These are phyloP conservation scores for Gillenia trifoliata DNA, from an alignment of 306 rosid species.

Conservation along the genomic window DNA sequence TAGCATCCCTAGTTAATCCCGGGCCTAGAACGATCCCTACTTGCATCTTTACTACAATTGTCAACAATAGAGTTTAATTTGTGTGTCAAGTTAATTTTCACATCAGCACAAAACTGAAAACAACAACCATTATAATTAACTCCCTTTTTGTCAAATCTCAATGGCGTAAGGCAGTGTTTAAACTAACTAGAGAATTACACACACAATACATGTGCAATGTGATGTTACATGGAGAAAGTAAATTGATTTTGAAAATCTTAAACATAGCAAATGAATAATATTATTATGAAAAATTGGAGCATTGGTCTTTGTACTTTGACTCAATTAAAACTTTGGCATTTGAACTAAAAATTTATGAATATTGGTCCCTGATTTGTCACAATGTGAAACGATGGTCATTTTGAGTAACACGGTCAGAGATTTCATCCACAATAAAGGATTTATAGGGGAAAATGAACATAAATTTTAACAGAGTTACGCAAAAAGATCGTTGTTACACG, in stretches of 20 bases:
- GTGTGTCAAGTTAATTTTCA: no score
- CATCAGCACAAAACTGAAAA: no score
- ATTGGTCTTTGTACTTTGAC: not conserved
- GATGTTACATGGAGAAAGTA: not conserved
- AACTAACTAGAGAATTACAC: not conserved
- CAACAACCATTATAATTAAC: no score
- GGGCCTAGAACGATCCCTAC: no score
- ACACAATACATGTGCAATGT: not conserved
- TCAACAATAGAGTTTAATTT: no score
- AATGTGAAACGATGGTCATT: no score
- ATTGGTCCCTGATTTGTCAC: not conserved
- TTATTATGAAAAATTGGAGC: no score
- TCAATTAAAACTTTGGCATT: no score
- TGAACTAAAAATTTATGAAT: not conserved
- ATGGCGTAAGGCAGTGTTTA: not conserved
- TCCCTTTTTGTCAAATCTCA: no score
- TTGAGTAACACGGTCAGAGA: not conserved
- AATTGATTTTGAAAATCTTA: not conserved
- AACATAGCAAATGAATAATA: not conserved
- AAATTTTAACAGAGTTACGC: not conserved
- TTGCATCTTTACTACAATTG: no score
- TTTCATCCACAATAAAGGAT: not conserved
- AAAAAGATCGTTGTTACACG: not conserved
- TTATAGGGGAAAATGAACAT: not conserved
- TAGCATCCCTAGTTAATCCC: no score